phyloP scores from a whole-genome alignment of 768 basidiomycete species.

The Serendipita sp. region DNA sequence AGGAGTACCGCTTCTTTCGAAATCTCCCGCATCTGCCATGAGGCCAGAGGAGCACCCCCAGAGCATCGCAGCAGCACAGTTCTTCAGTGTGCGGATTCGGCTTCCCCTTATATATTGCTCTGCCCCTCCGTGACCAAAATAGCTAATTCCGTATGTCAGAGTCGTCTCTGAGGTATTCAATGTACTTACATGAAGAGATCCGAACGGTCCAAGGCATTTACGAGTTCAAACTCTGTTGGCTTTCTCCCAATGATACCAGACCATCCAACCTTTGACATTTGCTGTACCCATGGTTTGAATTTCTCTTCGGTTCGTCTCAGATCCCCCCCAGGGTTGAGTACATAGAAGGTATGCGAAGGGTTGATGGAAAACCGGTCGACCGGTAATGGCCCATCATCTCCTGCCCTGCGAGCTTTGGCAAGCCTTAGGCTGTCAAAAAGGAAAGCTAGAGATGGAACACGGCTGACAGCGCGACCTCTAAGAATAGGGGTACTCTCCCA shows the following conservation, averaged over 20 bases:
- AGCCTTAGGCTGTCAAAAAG: slow-evolving; percentile 65
- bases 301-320: slow-evolving; percentile 64
- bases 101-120: slow-evolving; percentile 88
- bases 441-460: slow-evolving; percentile 84
- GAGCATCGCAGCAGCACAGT: slow-evolving; percentile 89
- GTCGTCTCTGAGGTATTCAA: not conserved
- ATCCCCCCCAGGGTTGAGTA: slow-evolving; percentile 89
- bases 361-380: slow-evolving; percentile 42
- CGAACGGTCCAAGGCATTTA: slow-evolving; percentile 47
- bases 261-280: slow-evolving; percentile 67
- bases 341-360: slow-evolving; percentile 53
- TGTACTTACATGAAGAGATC: slow-evolving; percentile 79
- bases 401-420: slow-evolving; percentile 19
- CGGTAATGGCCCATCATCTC: slow-evolving; percentile 8
- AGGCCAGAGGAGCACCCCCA: slow-evolving; percentile 97
- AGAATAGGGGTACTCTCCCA: slow-evolving; percentile 92
- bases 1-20: slow-evolving; percentile 81
- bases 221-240: slow-evolving; percentile 73
- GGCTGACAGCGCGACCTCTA: slow-evolving; percentile 69
- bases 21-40: slow-evolving; percentile 81
- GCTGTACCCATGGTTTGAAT: slow-evolving; percentile 61
- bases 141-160: slow-evolving; percentile 32
- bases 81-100: slow-evolving; percentile 59
- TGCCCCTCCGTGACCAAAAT: slow-evolving; percentile 92
- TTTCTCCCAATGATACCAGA: slow-evolving; percentile 56